These are phyloP conservation scores for Lentithecium fluviatile DNA, from an alignment of 495 filamentous ascomycete genomes.

Conservation along the genomic window DNA sequence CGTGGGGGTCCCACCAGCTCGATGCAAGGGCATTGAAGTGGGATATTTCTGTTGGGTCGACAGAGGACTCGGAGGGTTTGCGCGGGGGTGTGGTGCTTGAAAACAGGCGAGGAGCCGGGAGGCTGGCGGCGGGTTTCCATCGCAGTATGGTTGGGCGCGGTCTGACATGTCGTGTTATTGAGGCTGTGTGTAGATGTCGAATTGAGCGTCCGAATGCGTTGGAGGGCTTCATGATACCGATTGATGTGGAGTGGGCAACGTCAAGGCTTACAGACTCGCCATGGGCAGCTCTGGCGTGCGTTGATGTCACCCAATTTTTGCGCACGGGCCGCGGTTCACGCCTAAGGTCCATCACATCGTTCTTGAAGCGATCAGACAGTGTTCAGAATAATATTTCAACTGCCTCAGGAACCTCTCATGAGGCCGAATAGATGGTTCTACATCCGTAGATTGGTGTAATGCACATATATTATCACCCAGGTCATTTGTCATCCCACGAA, in stretches of 20 bases:
- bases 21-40: conserved; percentile 93
- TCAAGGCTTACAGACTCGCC: not conserved
- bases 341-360: no score
- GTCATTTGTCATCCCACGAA: no score
- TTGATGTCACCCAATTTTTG: conserved; percentile 21
- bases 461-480: no score
- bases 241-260: not conserved
- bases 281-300: not conserved
- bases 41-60: conserved; percentile 82
- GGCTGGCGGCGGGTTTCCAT: conserved; percentile 2
- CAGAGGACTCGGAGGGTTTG: conserved; percentile 24
- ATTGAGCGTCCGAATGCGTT: not conserved
- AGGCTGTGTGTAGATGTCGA: not conserved
- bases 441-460: no score
- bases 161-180: no score
- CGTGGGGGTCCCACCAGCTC: conserved; percentile 96
- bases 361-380: no score
- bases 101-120: not conserved
- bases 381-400: no score
- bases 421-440: no score
- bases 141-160: not conserved
- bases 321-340: conserved; percentile 10
- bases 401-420: no score
- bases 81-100: not conserved
- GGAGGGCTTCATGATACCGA: conserved; percentile 1